A percentile compares a stretch with the other conserved stretches of the same genome.
phyloP scores from a whole-genome alignment of 306 rosid species.

The Gynostemma pentaphyllum region DNA sequence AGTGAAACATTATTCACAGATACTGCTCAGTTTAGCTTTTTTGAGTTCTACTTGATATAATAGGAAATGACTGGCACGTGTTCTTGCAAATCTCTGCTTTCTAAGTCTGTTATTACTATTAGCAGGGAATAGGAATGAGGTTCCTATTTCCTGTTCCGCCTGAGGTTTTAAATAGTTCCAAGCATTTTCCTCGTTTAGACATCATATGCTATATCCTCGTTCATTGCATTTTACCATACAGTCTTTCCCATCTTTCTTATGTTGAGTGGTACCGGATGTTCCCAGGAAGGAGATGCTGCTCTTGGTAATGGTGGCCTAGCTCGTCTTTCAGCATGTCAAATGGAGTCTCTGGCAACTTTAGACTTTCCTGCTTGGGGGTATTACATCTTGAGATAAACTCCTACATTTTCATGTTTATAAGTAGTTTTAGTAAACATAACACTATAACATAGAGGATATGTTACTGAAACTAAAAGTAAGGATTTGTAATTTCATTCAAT shows the following conservation, averaged over 20 bases:
- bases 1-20: neutral
- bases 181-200: neutral
- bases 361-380: constrained; percentile 87
- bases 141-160: neutral
- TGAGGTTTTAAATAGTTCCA: neutral
- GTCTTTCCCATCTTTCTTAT: neutral
- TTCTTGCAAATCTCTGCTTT: neutral
- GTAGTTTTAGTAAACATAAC: neutral
- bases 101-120: neutral
- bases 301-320: constrained; percentile 78
- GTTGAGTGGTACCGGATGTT: constrained; percentile 5
- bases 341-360: constrained; percentile 75
- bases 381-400: constrained; percentile 8
- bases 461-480: neutral
- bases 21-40: neutral
- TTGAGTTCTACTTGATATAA: neutral
- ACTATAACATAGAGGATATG: neutral
- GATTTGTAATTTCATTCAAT: neutral
- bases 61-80: neutral
- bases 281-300: constrained; percentile 75
- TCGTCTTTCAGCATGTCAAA: constrained; percentile 69
- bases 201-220: neutral
- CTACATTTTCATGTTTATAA: neutral
- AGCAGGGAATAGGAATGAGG: neutral
- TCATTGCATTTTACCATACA: neutral